A percentile compares a stretch with the other conserved stretches of the same genome.
phyloP scores from a whole-genome alignment of 768 basidiomycete genomes.

The Termitomyces sp. region DNA sequence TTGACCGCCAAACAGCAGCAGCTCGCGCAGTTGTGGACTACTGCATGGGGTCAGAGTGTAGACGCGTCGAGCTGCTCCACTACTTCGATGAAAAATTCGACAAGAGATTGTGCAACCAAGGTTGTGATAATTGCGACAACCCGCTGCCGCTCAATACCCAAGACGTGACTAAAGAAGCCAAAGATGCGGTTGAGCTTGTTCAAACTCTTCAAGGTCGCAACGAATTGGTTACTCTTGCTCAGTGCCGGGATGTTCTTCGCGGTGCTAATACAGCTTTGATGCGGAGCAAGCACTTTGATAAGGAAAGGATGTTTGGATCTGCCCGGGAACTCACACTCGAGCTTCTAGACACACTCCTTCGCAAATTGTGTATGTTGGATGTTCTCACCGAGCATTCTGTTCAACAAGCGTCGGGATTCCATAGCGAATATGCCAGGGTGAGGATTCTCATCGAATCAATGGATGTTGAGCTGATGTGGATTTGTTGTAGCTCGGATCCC shows the following conservation, averaged over 20 bases:
- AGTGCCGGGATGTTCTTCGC: constrained; percentile 58
- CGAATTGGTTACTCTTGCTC: constrained; percentile 53
- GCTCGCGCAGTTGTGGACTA: constrained; percentile 71
- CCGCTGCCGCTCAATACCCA: constrained; percentile 35
- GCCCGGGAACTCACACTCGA: constrained; percentile 44
- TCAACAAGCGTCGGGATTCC: constrained; percentile 39
- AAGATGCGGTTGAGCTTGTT: constrained; percentile 54
- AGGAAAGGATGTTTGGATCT: constrained; percentile 46
- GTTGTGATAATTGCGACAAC: constrained; percentile 82
- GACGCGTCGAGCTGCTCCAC: constrained; percentile 81
- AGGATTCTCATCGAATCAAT: neutral
- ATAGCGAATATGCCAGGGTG: constrained; percentile 50
- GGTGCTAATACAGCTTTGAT: constrained; percentile 51
- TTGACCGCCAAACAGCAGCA: constrained; percentile 60
- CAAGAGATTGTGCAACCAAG: constrained; percentile 51
- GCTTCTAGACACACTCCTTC: constrained; percentile 62
- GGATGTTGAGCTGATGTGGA: neutral
- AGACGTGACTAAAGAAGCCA: constrained; percentile 61
- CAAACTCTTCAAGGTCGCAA: constrained; percentile 33
- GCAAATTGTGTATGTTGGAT: constrained; percentile 45
- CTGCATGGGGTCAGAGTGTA: constrained; percentile 81
- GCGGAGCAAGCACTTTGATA: constrained; percentile 41
- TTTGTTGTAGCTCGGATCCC: constrained; percentile 26
- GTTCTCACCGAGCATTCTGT: constrained; percentile 44
- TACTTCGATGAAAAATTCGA: constrained; percentile 86